Base-by-base conservation (phyloP, 1,284 basidiomycete species). In the Agaricales sp. region DNA sequence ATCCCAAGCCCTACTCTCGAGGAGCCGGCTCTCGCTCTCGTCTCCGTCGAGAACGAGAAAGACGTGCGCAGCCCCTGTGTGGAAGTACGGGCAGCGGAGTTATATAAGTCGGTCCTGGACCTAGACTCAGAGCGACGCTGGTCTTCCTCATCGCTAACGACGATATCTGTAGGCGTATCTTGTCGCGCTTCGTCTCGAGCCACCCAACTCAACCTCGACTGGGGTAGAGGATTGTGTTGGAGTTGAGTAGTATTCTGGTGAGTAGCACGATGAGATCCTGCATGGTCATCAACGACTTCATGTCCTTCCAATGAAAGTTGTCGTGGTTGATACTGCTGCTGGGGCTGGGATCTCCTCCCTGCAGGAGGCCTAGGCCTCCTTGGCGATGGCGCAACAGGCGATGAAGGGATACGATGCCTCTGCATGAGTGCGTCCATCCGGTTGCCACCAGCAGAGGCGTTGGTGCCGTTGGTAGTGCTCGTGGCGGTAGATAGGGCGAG, bases 321-420 rank as follows among this genome's bases (percentile, higher is more conserved):
- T 63, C 58, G 49, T 2, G 21, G 55, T 38, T 47, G 52, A 51
- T n/a, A 57, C 55, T 30, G 51, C 55, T 25, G 58, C 55, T 52
- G 58, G 50, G 47, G 58, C 51, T 47, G 55, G 54, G 51, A 60
- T 52, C 64, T 62, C 20, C 57, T 51, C 22, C 75, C 69, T 4
- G 67, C 67, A 3, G 81, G 83, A 2, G 80, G 74, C 1, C 67
- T 67, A 0, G 75, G 75, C 59, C 72, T 74, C 3, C 73, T 68
- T 1, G 82, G 78, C 0, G 80, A 76, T 24, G 67, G 63, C 8
- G 63, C 56, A n/a, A 35, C n/a, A 2, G 77, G 78, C 55, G 84
- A 63, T 0, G 84, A 82, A 3, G 80, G 84, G n/a, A 66, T 68
- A 0, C 81, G 82, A 0, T 68, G 69, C 1, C 84, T 76, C 52